Evolutionary conservation across 345 rosid species (phyloP).

Genomic region (Reutealis trisperma): DNA sequence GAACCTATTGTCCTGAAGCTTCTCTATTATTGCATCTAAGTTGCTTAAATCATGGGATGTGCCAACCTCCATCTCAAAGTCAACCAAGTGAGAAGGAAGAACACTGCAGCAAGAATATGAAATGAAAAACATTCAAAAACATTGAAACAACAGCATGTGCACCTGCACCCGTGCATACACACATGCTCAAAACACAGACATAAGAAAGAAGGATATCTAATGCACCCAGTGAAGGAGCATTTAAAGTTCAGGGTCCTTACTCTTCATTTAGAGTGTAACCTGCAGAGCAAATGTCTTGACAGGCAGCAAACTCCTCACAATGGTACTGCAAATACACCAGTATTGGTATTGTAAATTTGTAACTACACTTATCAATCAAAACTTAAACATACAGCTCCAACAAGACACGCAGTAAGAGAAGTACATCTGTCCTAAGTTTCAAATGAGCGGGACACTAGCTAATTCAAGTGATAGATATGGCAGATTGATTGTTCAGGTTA

Average conservation of each 20-base stretch:
- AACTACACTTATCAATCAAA: constrained; percentile 1
- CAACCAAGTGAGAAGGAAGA: constrained; percentile 29
- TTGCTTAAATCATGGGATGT: constrained; percentile 13
- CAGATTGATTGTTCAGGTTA: neutral
- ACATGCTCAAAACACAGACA: neutral
- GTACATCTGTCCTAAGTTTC: neutral
- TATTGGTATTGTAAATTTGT: neutral
- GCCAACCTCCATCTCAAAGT: constrained; percentile 33
- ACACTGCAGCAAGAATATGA: constrained; percentile 24
- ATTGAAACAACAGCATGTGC: neutral
- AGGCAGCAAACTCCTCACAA: constrained; percentile 25
- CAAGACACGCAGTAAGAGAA: neutral
- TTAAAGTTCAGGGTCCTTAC: constrained; percentile 35
- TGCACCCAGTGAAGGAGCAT: neutral
- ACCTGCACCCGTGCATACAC: neutral
- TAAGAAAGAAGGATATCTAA: neutral
- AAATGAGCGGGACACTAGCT: neutral
- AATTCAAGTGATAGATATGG: neutral
- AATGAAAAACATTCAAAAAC: neutral
- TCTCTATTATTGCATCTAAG: constrained; percentile 29
- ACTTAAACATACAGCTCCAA: neutral
- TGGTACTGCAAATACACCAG: constrained; percentile 28
- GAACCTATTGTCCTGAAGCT: constrained; percentile 24
- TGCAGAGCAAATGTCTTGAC: constrained; percentile 24
- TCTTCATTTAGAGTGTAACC: constrained; percentile 27